Evolutionary conservation across 768 basidiomycete species (phyloP), one percentile per base, ranked within the genome.

Genomic region (Imleria badia): DNA sequence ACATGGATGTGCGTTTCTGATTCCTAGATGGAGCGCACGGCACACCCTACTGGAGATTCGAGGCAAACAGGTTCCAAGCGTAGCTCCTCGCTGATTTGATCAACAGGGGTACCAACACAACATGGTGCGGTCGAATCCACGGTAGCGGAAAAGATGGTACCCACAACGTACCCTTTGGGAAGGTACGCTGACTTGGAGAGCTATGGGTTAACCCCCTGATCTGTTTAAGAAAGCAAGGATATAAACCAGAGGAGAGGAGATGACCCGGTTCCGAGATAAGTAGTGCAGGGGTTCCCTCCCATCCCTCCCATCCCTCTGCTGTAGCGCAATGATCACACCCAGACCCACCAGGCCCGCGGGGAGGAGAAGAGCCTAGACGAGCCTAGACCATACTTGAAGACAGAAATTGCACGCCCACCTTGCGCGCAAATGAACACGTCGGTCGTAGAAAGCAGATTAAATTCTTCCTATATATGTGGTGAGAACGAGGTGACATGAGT

Each of bases 291-390:
- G 34, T 45, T 51, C 46, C 47, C 38, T 51, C 22, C 19, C 38
- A 19, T 34, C 17, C 36, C 15, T 22, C 55, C 52, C 41, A 34
- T 51, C 46, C 29, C 20, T 38, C 38, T 19, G 1, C 17, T 13
- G 45, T 19, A 29, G 35, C 29, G 44, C 30, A 20, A 33, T 26
- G 22, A 48, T 33, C 48, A 14, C 39, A 26, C 29, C 30, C 22
- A 47, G 50, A 39, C 19, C 29, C 45, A 43, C 49, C 52, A 49
- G 39, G 40, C 36, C 66, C 64, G 66, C 59, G 59, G 59, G 38
- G 54, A 45, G 52, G 2, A 47, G 33, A 43, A 19, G 26, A 26
- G 26, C 26, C 26, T 22, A 10, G 41, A 46, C 19, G 35, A 4
- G 51, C 15, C 62, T 45, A 52, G 56, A 46, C 45, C 29, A 13